These are phyloP conservation scores for Scorias spongiosa DNA, from an alignment of 2,329 filamentous ascomycete genomes.

Conservation along the genomic window DNA sequence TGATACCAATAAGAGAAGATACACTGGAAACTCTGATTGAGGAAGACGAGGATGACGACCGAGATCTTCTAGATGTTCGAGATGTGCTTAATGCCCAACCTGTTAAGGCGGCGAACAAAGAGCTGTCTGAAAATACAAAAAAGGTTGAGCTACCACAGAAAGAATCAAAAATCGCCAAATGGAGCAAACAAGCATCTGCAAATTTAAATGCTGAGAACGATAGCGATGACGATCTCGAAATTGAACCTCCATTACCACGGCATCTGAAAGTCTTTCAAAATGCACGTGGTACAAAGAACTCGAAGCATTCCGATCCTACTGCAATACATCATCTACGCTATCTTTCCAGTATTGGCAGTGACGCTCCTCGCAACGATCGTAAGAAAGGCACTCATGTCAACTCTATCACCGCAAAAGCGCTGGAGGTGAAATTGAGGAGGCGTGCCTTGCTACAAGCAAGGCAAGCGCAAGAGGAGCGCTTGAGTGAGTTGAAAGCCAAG, in stretches of 20 bases:
- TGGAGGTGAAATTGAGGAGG: slow-evolving; percentile 52
- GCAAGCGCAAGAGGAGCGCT: slow-evolving; percentile 57
- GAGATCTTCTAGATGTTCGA: slow-evolving; percentile 9
- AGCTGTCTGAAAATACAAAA: slow-evolving; percentile 3
- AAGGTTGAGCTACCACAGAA: slow-evolving; percentile 12
- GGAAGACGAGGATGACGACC: slow-evolving; percentile 7
- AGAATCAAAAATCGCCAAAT: slow-evolving; percentile 17
- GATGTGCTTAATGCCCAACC: not conserved
- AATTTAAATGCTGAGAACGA: slow-evolving; percentile 6
- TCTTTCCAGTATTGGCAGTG: slow-evolving; percentile 17
- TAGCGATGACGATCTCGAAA: slow-evolving; percentile 43
- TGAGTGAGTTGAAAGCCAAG: slow-evolving; percentile 62
- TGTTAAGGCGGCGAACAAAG: not conserved
- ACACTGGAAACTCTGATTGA: slow-evolving; percentile 12
- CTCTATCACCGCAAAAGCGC: slow-evolving; percentile 52
- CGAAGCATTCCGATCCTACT: slow-evolving; percentile 12
- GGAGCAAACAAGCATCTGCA: slow-evolving; percentile 18
- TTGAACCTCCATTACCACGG: slow-evolving; percentile 30
- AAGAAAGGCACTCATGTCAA: slow-evolving; percentile 37
- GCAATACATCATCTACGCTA: slow-evolving; percentile 20
- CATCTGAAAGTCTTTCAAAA: slow-evolving; percentile 21
- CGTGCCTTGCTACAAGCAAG: slow-evolving; percentile 69
- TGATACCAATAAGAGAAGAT: slow-evolving; percentile 16
- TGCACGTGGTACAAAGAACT: slow-evolving; percentile 15
- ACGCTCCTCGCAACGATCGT: slow-evolving; percentile 10